Base-by-base conservation (phyloP, 805 yeast genomes). In the Ogataea nonfermentans region DNA sequence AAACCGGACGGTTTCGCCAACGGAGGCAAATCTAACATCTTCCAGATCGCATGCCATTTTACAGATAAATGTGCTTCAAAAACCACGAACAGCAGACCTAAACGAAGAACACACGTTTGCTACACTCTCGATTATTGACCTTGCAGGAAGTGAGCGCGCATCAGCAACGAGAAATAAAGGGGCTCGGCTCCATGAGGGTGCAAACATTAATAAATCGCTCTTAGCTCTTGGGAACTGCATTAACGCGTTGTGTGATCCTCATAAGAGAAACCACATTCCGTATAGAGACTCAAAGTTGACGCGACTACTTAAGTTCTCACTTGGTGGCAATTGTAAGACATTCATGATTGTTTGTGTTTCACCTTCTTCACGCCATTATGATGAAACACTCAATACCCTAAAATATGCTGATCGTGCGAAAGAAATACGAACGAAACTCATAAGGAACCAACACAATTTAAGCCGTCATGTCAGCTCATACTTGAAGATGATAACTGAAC, bases 81-180 rank as follows among this genome's bases (percentile, higher is more conserved):
- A 64, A 27, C 70, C 74, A 29, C 70, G 79, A 38, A 74, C 83
- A 0, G 79, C 82, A 0, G 87, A 79, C 41, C 49, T 85, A 13
- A 68, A 68, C 11, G 87, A 84, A 53, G 73, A 79, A 23, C 90
- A 82, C 48, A 77, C 81, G 0, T 80, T 75, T 63, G 89, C 95
- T 0, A 86, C 95, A 0, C 65, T 90, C 22, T 83, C 93, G 1
- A 83, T 91, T 19, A 90, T 91, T 33, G 98, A 91, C 61, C 65
- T 91, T 31, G 98, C 98, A 0, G 98, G 98, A 4, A 84, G 95
- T 62, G 98, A 91, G 64, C 69, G 98, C 29, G 98, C 98, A 0
- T 80, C 93, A 0, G 84, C 93, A 0, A 89, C 98, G 0, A 78
- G 76, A 49, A 91, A 91, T 59, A 63, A 88, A 32, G 98, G 98